These are phyloP conservation scores for Proliferodiscus dingleyae DNA, from an alignment of 2,329 filamentous ascomycete species.

Conservation along the genomic window DNA sequence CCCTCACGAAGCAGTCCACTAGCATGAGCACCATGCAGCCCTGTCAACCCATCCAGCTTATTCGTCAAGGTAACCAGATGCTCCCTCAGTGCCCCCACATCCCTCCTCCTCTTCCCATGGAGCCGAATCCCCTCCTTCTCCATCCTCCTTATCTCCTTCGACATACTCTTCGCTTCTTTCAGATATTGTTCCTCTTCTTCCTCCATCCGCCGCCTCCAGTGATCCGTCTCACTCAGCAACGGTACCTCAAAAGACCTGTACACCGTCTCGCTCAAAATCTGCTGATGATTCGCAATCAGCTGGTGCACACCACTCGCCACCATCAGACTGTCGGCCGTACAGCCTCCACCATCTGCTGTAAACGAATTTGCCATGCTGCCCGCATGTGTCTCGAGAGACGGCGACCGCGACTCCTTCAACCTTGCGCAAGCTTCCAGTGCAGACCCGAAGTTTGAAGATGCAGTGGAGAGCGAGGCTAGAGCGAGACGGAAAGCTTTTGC, in stretches of 20 bases:
- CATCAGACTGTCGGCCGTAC: conserved; percentile 59
- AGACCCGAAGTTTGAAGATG: conserved; percentile 58
- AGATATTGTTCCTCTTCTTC: conserved; percentile 60
- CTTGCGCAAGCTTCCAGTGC: conserved; percentile 65
- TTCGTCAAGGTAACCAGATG: conserved; percentile 60
- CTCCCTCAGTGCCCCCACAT: conserved; percentile 56
- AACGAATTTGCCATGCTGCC: conserved; percentile 37
- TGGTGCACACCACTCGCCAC: conserved; percentile 61
- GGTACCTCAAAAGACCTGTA: conserved; percentile 66
- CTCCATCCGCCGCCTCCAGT: conserved; percentile 58
- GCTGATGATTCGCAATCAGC: conserved; percentile 64
- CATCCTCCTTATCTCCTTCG: conserved; percentile 55
- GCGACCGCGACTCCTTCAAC: conserved; percentile 60
- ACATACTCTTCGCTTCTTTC: conserved; percentile 49
- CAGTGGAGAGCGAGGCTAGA: conserved; percentile 54
- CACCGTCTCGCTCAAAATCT: conserved; percentile 64
- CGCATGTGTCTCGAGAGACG: conserved; percentile 42
- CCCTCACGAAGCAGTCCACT: conserved; percentile 55
- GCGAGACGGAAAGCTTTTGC: conserved; percentile 61
- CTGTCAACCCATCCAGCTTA: conserved; percentile 58
- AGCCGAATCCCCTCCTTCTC: conserved; percentile 62
- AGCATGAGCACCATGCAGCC: conserved; percentile 56
- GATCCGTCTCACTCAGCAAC: conserved; percentile 63
- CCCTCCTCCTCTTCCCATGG: conserved; percentile 52
- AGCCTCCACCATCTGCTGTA: conserved; percentile 41